Evolutionary conservation across 2,329 filamentous ascomycete genomes (phyloP), one percentile per base, ranked within the genome.

Genomic region (Lasiodiplodia hormozganensis): DNA sequence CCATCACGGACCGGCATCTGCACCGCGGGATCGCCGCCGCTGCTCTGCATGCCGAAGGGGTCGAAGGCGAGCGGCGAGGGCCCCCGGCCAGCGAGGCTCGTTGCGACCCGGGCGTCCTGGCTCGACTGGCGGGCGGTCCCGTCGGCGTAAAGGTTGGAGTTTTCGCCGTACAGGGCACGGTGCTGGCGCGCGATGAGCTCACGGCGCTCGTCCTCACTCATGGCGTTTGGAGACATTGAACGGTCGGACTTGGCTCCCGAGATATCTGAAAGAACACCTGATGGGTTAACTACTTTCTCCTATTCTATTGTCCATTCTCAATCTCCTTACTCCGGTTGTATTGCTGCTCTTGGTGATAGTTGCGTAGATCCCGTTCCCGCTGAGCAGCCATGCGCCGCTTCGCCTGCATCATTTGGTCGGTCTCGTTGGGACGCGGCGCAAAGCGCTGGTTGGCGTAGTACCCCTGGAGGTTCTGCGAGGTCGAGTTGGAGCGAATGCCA

Each of bases 341-440:
- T 89, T 99, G 96, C 89, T 99, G 96, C 89, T 99, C 96, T 85
- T 97, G 96, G 85, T 99, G 96, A 85, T 98, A 97, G 85, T 98
- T 99, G 83, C 96, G 93, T 82, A 99, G 90, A 86, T 99, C 96
- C 83, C 95, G 92, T 87, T 99, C 96, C 83, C 96, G 93, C 85
- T 98, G 96, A 81, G 96, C 96, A 78, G 96, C 96, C 93, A 98
- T 96, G 86, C 95, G 92, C 85, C 96, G 93, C 88, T 98, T 98
- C 77, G 94, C 94, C 89, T 98, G 96, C 87, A 97, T 93, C 89
- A 97, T 93, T 85, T 97, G 94, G 85, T 98, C 96, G 82, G 94
- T 93, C 85, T 98, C 96, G 86, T 87, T 94, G 83, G 87, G 93
- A 84, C 86, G 93, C 85, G 86, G 89, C 83, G 95, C 93, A 83